A percentile compares a stretch with the other conserved stretches of the same genome.
These are phyloP conservation scores for Exophiala xenobiotica DNA, from an alignment of 2,329 filamentous ascomycete species.

Conservation along the genomic window DNA sequence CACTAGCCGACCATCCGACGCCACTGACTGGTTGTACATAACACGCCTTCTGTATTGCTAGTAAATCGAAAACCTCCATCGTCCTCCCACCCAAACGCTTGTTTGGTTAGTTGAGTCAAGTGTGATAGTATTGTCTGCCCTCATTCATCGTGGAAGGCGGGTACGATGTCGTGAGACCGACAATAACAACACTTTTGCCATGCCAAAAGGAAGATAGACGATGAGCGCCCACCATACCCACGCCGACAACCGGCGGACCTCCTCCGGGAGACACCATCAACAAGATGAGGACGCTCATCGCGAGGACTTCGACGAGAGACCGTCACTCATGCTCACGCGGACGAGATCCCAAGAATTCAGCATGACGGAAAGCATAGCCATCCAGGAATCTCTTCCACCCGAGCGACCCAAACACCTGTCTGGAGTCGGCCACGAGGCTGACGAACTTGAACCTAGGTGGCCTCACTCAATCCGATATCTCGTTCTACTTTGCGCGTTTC, in stretches of 20 bases:
- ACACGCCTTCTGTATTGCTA: too few relatives aligned
- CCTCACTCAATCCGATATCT: constrained; percentile 22
- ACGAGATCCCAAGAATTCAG: constrained; percentile 25
- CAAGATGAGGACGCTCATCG: not conserved
- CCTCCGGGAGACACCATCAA: constrained; percentile 1
- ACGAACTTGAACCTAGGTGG: constrained; percentile 11
- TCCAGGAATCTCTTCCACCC: constrained; percentile 18
- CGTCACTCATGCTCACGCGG: constrained; percentile 19
- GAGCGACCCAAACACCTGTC: constrained; percentile 8
- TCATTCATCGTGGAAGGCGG: too few relatives aligned
- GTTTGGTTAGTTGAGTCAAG: too few relatives aligned
- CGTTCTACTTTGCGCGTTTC: constrained; percentile 56
- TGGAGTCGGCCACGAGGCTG: not conserved
- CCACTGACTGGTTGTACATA: not conserved
- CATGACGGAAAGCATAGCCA: constrained; percentile 21
- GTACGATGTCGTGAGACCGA: too few relatives aligned
- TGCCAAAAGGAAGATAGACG: too few relatives aligned
- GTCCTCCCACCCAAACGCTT: not conserved
- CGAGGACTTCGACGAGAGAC: constrained; percentile 17
- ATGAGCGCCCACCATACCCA: not conserved
- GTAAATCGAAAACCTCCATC: too few relatives aligned
- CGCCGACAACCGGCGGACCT: not conserved
- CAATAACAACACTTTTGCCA: too few relatives aligned
- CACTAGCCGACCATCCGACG: not conserved
- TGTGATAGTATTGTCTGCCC: too few relatives aligned